Percentiles rank a stretch among this genome's conserved stretches.
Conservation (phyloP, 2,329 filamentous ascomycete species). For the Aureobasidium melanogenum region DNA sequence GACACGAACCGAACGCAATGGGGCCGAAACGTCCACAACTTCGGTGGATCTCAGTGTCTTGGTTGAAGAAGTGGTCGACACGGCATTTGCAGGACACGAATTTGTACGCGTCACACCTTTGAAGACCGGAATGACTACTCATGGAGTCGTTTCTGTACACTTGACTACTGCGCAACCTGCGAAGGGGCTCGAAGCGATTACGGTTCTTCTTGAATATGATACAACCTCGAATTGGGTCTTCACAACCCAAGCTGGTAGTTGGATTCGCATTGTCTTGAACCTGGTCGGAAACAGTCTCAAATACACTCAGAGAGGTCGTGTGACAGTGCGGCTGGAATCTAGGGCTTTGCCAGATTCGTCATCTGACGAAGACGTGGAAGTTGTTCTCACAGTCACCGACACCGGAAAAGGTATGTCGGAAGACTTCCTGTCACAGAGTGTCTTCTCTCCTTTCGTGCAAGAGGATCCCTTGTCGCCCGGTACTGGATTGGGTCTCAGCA, state of each 20-base stretch:
- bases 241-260: conserved; percentile 29
- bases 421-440: conserved; percentile 51
- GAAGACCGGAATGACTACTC: conserved; percentile 12
- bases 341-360: neutral
- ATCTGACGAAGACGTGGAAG: neutral
- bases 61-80: conserved; percentile 47
- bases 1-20: neutral
- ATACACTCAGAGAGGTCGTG: conserved; percentile 14
- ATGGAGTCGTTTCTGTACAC: neutral
- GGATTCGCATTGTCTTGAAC: conserved; percentile 16
- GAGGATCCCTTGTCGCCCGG: conserved; percentile 54
- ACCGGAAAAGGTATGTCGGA: conserved; percentile 58
- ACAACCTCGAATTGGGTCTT: conserved; percentile 34
- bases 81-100: conserved; percentile 27
- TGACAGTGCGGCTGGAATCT: conserved; percentile 16
- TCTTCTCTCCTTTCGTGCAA: conserved; percentile 58
- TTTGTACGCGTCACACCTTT: conserved; percentile 21
- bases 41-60: conserved; percentile 36
- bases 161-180: neutral
- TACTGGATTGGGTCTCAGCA: conserved; percentile 56
- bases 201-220: conserved; percentile 7
- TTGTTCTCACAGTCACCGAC: conserved; percentile 41
- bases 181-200: neutral
- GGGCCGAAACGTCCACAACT: neutral
- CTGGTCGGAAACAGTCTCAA: conserved; percentile 17